These are phyloP conservation scores for Boletus tylopilopsis DNA, from an alignment of 768 basidiomycete species.

Conservation along the genomic window DNA sequence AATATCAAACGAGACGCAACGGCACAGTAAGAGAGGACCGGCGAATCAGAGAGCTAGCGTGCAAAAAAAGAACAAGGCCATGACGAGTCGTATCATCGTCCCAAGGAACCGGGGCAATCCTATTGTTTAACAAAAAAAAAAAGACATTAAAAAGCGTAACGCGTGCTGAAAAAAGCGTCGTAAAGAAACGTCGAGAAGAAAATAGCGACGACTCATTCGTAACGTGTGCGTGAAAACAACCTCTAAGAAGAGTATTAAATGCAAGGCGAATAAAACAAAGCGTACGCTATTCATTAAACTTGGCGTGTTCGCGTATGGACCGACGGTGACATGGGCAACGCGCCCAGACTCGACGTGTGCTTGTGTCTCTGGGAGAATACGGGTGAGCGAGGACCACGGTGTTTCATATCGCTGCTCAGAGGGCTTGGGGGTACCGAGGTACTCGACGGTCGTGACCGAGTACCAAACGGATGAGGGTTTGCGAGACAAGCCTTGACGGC, in stretches of 20 bases:
- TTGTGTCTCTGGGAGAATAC: constrained; percentile 4
- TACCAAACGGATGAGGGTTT: neutral
- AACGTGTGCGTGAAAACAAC: no score
- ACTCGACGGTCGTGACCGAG: constrained; percentile 1
- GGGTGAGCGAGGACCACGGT: constrained; percentile 4
- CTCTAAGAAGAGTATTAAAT: neutral
- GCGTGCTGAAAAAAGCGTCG: no score
- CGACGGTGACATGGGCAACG: neutral
- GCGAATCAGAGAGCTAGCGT: no score
- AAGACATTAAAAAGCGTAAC: no score
- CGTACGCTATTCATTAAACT: constrained; percentile 1
- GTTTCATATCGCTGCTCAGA: constrained; percentile 1
- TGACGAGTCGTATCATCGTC: no score
- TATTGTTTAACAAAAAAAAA: no score
- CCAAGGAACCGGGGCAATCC: no score
- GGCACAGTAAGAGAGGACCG: no score
- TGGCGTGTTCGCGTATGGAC: constrained; percentile 4
- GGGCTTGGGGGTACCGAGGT: neutral
- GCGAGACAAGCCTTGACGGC: neutral
- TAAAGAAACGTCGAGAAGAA: neutral
- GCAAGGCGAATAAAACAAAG: neutral
- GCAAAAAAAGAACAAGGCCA: no score
- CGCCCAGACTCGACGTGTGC: neutral
- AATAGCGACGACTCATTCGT: no score
- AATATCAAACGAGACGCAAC: no score